Evolutionary conservation across 495 filamentous ascomycete genomes (phyloP), one percentile per base, ranked within the genome.

Genomic region (Hypoxylon intermedium): DNA sequence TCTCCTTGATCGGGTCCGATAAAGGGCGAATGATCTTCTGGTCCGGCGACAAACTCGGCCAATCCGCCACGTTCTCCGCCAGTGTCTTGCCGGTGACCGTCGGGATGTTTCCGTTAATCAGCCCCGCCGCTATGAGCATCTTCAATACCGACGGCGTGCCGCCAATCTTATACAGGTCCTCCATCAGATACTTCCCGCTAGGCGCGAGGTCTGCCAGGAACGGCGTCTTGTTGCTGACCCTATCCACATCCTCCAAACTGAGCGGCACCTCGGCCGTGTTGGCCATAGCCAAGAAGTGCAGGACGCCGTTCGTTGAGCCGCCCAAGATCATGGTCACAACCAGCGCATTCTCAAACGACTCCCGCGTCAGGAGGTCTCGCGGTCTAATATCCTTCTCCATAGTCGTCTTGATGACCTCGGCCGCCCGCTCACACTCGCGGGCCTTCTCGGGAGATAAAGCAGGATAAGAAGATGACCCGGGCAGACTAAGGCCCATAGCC

Each of bases 221-320:
- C 0, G 94, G 94, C 15, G 94, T 91, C 73, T 91, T 92, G 75
- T 96, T 82, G 68, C 88, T 90, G 28, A 95, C 89, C 43, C 90
- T 83, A 74, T 95, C 89, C 60, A 98, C 79, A 67, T 98, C 94
- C 65, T 96, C 91, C 24, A 98, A 74, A 0, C 88, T 90, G 3
- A 98, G 78, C 9, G 87, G 82, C 0, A 97, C 87, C 54, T 87
- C 90, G 30, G 94, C 94, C 0, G 91, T 92, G 58, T 88, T 86
- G 31, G 94, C 94, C 88, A 97, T 97, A 57, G 94, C 94, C 30
- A 98, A 83, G 71, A 96, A 90, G 71, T 98, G 94, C 19, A 98
- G 82, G 20, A 97, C 91, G 40, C 89, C 91, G 69, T 98, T 98
- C 36, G 94, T 97, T 46, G 84, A 88, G 40, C 92, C 92, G 45